A percentile compares a stretch with the other conserved stretches of the same genome.
Conservation (phyloP, 768 basidiomycete species). For the Rhizopogon vinicolor region DNA sequence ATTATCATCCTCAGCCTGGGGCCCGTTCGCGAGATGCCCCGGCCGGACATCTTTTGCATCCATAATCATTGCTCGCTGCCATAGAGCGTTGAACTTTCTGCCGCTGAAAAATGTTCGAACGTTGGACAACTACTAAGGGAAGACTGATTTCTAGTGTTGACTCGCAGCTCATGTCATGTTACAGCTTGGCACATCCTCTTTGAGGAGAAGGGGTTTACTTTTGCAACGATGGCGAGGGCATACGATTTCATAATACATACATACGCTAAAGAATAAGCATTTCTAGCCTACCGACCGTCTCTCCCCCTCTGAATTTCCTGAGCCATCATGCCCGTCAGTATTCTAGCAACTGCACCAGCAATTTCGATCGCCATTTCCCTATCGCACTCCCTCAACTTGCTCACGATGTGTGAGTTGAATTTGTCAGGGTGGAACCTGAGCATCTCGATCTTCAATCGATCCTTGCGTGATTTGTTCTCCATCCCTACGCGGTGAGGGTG, state of each 20-base stretch:
- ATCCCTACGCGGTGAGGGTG: conserved; percentile 26
- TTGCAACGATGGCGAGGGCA: not conserved
- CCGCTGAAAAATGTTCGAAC: no score
- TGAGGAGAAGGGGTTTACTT: no score
- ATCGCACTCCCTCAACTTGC: conserved; percentile 30
- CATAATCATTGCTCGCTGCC: no score
- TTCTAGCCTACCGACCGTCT: not conserved
- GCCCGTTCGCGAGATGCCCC: no score
- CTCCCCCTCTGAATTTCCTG: conserved; percentile 4
- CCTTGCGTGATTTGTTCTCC: conserved; percentile 28
- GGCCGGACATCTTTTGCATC: no score
- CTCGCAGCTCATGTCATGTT: no score
- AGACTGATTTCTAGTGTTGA: no score
- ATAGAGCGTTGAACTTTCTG: no score
- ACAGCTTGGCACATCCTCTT: no score
- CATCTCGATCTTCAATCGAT: conserved; percentile 39
- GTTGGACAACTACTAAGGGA: no score
- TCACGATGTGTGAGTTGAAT: conserved; percentile 33
- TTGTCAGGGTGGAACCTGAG: conserved; percentile 56
- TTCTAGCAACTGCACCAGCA: conserved; percentile 34
- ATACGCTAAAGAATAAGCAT: not conserved
- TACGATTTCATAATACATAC: not conserved
- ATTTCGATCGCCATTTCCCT: conserved; percentile 29
- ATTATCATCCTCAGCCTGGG: no score
- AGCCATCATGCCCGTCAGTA: conserved; percentile 34